A percentile compares a stretch with the other conserved stretches of the same genome.
These are phyloP conservation scores for Mortierella sp. DNA, from an alignment of 371 early-diverging fungal species.

Conservation along the genomic window DNA sequence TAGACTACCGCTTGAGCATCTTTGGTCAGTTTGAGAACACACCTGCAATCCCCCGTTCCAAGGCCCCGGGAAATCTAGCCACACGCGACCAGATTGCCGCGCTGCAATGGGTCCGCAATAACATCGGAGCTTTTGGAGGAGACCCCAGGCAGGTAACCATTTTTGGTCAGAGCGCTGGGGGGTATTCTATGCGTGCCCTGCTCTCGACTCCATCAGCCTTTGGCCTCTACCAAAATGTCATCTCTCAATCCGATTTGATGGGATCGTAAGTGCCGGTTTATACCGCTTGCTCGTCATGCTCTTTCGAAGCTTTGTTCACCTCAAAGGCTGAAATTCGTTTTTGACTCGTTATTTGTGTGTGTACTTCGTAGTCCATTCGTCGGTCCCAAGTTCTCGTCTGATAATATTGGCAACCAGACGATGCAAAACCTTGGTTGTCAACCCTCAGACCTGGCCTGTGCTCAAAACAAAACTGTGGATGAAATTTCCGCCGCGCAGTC, in stretches of 20 bases:
- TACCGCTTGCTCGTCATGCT: no score
- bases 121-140: constrained; percentile 63
- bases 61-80: constrained; percentile 31
- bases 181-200: constrained; percentile 46
- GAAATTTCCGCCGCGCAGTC: constrained; percentile 15
- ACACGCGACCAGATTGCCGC: constrained; percentile 47
- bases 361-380: constrained; percentile 36
- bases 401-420: constrained; percentile 1
- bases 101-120: constrained; percentile 58
- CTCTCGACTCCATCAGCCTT: constrained; percentile 33
- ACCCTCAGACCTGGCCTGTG: constrained; percentile 21
- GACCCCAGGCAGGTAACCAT: constrained; percentile 55
- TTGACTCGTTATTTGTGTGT: no score
- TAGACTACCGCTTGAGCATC: constrained; percentile 58
- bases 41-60: constrained; percentile 13
- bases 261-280: constrained; percentile 38
- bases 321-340: no score
- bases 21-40: constrained; percentile 56
- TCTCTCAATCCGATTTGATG: constrained; percentile 32
- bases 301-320: no score
- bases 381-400: constrained; percentile 5
- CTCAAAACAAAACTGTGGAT: constrained; percentile 19
- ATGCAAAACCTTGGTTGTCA: constrained; percentile 17
- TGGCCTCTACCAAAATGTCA: constrained; percentile 37
- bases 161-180: constrained; percentile 63